These are phyloP conservation scores for Eucalyptus urophylla DNA, from an alignment of 345 rosid genomes.

Conservation along the genomic window DNA sequence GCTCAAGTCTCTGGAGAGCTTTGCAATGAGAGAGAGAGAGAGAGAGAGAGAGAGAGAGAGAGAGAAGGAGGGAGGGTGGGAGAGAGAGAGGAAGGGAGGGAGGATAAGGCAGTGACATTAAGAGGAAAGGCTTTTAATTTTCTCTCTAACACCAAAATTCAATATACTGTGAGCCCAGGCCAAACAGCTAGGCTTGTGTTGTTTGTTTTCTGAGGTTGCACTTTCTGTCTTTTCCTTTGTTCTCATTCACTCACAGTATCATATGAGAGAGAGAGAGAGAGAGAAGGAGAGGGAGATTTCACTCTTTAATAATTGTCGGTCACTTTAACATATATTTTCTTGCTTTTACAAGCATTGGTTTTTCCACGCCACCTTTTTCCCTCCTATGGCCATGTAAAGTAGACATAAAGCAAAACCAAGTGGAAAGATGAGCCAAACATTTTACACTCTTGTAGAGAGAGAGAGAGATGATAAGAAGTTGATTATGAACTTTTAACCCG, in stretches of 20 bases:
- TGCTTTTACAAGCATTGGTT: not conserved
- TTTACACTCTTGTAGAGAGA: not conserved
- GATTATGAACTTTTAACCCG: conserved; percentile 13
- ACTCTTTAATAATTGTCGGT: not conserved
- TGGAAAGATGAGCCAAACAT: not conserved
- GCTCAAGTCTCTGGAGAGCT: not conserved
- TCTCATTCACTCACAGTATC: conserved; percentile 1
- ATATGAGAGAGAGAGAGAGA: not conserved
- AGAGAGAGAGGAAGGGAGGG: conserved; percentile 6
- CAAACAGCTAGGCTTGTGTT: conserved; percentile 1
- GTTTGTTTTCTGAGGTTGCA: conserved; percentile 19
- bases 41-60: not conserved
- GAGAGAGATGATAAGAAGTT: conserved; percentile 2
- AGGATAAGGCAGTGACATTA: conserved; percentile 7
- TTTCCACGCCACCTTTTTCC: conserved; percentile 10
- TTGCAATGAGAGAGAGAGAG: not conserved
- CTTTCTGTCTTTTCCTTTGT: conserved; percentile 44
- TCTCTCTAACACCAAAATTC: not conserved
- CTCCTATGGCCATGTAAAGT: not conserved
- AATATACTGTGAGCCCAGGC: not conserved
- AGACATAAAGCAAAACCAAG: conserved; percentile 6
- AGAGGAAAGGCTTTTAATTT: not conserved
- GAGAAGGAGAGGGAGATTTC: not conserved
- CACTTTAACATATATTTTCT: not conserved
- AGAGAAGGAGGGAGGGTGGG: not conserved